Base-by-base conservation (phyloP, 2,329 filamentous ascomycete genomes). In the Pseudopithomyces chartarum region DNA sequence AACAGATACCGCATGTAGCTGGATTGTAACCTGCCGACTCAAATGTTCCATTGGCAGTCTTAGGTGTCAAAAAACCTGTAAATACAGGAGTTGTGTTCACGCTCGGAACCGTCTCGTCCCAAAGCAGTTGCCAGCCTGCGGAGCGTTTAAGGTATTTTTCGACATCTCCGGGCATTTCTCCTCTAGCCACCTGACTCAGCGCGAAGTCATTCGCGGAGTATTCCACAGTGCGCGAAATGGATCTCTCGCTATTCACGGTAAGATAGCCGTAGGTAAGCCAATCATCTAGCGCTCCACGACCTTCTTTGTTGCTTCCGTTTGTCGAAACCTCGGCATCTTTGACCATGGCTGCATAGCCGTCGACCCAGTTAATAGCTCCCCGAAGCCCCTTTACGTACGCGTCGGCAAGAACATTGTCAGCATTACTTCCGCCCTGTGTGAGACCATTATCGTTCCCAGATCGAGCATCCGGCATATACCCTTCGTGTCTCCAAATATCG, bases 361-460 rank as follows among this genome's bases (percentile, higher is more conserved):
- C 65, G 8, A 56, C 73, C 88, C 87, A 90, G 73, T 90, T 78
- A 45, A 90, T 78, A 8, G 75, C 76, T 6, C 84, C 86, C 10
- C 55, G 32, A 17, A 57, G 20, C 4, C 55, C 55, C 46, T 57
- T 57, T 15, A 57, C 45, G 20, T 57, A 57, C 3, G 55, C 55
- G 45, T 57, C 55, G 32, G 76, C 77, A 0, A 89, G 88, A 64
- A 91, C 82, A 57, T 88, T 90, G 68, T 91, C 88, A 2, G 85
- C 83, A 66, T 90, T 90, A 13, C 83, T 87, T 8, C 88, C 89
- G 13, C 87, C 88, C 67, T 91, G 88, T 0, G 84, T 84, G 15
- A 84, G 82, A 20, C 88, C 88, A 58, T 89, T 90, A 76, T 80
- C 87, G 69, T 90, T 87, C 1, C 85, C 87, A 0, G 86, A 89